These are phyloP conservation scores for Zygotorulaspora mrakii DNA, from an alignment of 1,139 yeast genomes.

Conservation along the genomic window DNA sequence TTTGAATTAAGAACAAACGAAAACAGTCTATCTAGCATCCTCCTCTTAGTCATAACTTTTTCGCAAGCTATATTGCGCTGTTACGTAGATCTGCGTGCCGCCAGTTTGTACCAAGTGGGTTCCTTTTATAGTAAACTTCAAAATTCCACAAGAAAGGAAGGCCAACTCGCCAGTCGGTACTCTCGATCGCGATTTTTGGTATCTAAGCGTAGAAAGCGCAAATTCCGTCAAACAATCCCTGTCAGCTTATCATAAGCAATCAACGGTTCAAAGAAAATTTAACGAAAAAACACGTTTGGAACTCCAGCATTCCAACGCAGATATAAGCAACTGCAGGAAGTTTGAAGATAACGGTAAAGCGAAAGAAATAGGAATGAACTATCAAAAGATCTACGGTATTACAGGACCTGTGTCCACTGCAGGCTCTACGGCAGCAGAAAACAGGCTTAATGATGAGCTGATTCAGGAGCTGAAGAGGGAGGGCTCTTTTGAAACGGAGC, in stretches of 20 bases:
- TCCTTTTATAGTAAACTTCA: too few species aligned
- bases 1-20: neutral
- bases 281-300: too few species aligned
- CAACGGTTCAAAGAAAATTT: neutral
- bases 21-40: neutral
- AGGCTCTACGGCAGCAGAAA: conserved; percentile 80
- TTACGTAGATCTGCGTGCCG: too few species aligned
- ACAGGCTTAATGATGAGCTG: conserved; percentile 65
- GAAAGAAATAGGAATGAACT: conserved; percentile 26
- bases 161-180: conserved; percentile 5
- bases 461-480: conserved; percentile 76
- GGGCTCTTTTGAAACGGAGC: conserved; percentile 85
- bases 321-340: too few species aligned
- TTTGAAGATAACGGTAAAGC: neutral
- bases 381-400: conserved; percentile 59
- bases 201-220: conserved; percentile 6
- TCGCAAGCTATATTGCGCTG: too few species aligned
- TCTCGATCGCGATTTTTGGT: conserved; percentile 9
- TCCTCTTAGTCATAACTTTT: too few species aligned
- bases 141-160: conserved; percentile 7
- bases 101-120: too few species aligned
- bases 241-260: neutral
- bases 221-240: neutral
- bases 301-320: too few species aligned
- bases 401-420: conserved; percentile 85